A percentile compares a stretch with the other conserved stretches of the same genome.
These are phyloP conservation scores for Santalum album DNA, from an alignment of 164 flowering plant species.

Conservation along the genomic window DNA sequence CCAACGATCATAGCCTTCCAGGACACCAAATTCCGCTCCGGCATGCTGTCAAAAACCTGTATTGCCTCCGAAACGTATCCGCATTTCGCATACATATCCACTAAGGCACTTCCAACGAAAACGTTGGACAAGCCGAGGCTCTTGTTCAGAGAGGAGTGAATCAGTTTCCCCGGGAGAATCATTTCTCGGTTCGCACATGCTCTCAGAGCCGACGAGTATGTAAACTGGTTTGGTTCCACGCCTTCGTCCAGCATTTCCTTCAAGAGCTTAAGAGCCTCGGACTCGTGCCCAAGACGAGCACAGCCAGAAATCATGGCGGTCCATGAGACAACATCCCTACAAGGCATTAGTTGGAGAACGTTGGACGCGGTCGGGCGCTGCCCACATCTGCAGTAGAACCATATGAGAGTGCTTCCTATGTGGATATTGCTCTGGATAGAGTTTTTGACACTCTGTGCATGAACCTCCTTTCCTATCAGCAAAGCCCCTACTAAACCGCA, in stretches of 20 bases:
- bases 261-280: slow-evolving; percentile 59
- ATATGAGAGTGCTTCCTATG: slow-evolving; percentile 69
- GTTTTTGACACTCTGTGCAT: slow-evolving; percentile 59
- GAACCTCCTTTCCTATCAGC: slow-evolving; percentile 61
- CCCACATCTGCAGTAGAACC: slow-evolving; percentile 76
- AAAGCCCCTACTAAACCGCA: slow-evolving; percentile 55
- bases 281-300: slow-evolving; percentile 49
- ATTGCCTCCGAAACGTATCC: slow-evolving; percentile 67
- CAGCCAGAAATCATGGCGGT: slow-evolving; percentile 78
- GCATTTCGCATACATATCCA: slow-evolving; percentile 80
- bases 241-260: slow-evolving; percentile 72
- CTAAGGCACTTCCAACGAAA: slow-evolving; percentile 71
- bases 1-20: slow-evolving; percentile 84
- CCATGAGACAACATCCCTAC: slow-evolving; percentile 79
- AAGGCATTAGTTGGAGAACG: slow-evolving; percentile 59
- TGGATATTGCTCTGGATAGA: slow-evolving; percentile 31
- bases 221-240: slow-evolving; percentile 67
- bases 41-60: slow-evolving; percentile 68
- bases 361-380: slow-evolving; percentile 32
- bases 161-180: slow-evolving; percentile 45
- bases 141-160: slow-evolving; percentile 66
- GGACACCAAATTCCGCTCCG: slow-evolving; percentile 56
- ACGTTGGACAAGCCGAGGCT: slow-evolving; percentile 45
- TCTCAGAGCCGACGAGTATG: slow-evolving; percentile 77
- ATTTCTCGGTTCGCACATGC: slow-evolving; percentile 68